Conservation (phyloP, 2,329 filamentous ascomycete genomes). For the Chaetomium sp. region DNA sequence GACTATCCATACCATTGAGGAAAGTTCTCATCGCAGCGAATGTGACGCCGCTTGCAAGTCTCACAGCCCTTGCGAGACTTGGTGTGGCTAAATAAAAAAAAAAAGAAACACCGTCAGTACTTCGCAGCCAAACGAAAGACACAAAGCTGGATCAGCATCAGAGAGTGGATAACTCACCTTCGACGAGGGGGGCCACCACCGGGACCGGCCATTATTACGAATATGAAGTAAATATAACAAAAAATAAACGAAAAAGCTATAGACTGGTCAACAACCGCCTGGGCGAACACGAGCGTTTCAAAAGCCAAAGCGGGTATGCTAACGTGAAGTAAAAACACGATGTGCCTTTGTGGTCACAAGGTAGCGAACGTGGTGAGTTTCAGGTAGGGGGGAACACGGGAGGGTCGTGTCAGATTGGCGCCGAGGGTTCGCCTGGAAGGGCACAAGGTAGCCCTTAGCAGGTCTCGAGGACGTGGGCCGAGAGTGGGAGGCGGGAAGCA, state of each 20-base stretch:
- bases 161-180: conserved; percentile 39
- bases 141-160: not conserved
- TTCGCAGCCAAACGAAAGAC: conserved; percentile 6
- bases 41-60: conserved; percentile 95
- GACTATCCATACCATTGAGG: conserved; percentile 74
- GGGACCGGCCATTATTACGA: conserved; percentile 72
- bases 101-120: not conserved
- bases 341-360: conserved; percentile 13
- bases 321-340: conserved; percentile 24
- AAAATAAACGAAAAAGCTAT: conserved; percentile 32
- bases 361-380: conserved; percentile 24
- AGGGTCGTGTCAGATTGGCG: conserved; percentile 7
- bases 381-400: conserved; percentile 12
- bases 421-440: too few relatives aligned
- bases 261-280: conserved; percentile 9
- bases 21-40: conserved; percentile 94
- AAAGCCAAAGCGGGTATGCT: conserved; percentile 2
- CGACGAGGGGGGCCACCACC: conserved; percentile 84
- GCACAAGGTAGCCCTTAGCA: too few relatives aligned
- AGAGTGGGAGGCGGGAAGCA: too few relatives aligned
- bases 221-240: conserved; percentile 24
- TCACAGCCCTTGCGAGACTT: conserved; percentile 98
- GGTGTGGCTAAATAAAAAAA: conserved; percentile 64
- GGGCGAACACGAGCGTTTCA: not conserved
- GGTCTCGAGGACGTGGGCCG: too few relatives aligned